Percentiles rank a stretch among this genome's conserved stretches.
These are phyloP conservation scores for Polytrichum formosum DNA, from an alignment of 225 moss, liverwort and hornwort species.

Conservation along the genomic window DNA sequence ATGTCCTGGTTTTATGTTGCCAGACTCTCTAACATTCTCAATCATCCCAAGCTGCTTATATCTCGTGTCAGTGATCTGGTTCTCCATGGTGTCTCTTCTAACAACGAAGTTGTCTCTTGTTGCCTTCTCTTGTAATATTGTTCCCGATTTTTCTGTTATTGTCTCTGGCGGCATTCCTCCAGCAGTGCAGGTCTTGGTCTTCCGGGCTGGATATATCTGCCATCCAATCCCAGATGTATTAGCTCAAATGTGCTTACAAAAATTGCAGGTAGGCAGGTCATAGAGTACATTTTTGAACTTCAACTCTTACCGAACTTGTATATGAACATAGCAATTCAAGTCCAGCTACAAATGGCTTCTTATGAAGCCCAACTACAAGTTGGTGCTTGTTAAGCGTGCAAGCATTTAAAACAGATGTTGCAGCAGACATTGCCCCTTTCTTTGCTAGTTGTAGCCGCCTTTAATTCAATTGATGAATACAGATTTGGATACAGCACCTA, in stretches of 20 bases:
- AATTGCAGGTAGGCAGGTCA: background rate
- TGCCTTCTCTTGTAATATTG: conserved; percentile 35
- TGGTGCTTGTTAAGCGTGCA: too few species aligned
- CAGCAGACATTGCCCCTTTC: too few species aligned
- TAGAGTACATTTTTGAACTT: too few species aligned
- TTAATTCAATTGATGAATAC: too few species aligned
- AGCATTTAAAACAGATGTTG: too few species aligned
- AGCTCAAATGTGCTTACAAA: conserved; percentile 11
- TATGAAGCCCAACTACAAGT: too few species aligned
- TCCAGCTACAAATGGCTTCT: too few species aligned
- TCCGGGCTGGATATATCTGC: conserved; percentile 53
- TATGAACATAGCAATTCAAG: too few species aligned
- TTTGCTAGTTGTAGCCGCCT: too few species aligned
- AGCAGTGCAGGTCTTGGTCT: conserved; percentile 32
- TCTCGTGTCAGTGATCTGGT: conserved; percentile 5
- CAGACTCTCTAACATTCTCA: conserved; percentile 23
- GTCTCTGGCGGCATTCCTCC: conserved; percentile 13
- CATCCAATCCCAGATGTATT: conserved; percentile 15
- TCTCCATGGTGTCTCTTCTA: background rate
- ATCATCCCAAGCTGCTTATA: conserved; percentile 10
- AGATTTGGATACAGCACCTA: too few species aligned
- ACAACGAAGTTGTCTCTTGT: conserved; percentile 35
- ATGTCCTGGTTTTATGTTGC: conserved; percentile 13
- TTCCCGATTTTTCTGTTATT: conserved; percentile 29
- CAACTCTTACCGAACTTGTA: too few species aligned